Evolutionary conservation across 2,329 filamentous ascomycete genomes (phyloP).

Genomic region (Ceratocystis variospora): DNA sequence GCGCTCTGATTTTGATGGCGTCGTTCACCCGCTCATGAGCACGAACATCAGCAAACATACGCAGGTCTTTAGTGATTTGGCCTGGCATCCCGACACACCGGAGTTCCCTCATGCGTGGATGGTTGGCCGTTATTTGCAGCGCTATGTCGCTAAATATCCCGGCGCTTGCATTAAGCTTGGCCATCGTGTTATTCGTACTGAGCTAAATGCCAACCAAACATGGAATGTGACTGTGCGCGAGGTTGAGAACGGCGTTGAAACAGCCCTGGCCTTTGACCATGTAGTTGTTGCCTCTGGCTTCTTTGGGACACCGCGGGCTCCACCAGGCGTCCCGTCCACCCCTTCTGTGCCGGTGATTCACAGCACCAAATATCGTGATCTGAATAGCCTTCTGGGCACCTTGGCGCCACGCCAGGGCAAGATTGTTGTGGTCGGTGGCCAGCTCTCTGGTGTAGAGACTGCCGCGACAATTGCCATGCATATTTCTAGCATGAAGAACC

Average conservation of each 20-base stretch:
- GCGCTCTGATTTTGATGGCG: slow-evolving; percentile 34
- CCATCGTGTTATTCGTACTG: slow-evolving; percentile 32
- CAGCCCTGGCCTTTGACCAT: slow-evolving; percentile 49
- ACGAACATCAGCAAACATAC: slow-evolving; percentile 68
- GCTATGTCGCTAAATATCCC: slow-evolving; percentile 48
- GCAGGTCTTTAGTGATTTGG: slow-evolving; percentile 56
- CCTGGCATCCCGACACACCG: slow-evolving; percentile 49
- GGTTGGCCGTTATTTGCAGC: slow-evolving; percentile 56
- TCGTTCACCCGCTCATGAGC: slow-evolving; percentile 52
- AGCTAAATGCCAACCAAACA: slow-evolving; percentile 26
- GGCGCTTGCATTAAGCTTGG: slow-evolving; percentile 32
- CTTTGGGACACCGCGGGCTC: slow-evolving; percentile 49
- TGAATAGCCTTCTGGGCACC: slow-evolving; percentile 35
- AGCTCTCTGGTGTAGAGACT: slow-evolving; percentile 71
- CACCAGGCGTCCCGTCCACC: slow-evolving; percentile 29
- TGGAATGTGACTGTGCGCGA: slow-evolving; percentile 32
- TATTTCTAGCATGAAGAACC: slow-evolving; percentile 48
- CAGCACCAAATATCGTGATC: slow-evolving; percentile 50
- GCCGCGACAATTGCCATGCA: slow-evolving; percentile 58
- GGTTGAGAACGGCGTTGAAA: slow-evolving; percentile 24
- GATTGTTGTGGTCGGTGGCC: slow-evolving; percentile 62
- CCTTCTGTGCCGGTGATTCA: slow-evolving; percentile 44
- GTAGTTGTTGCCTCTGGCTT: slow-evolving; percentile 63
- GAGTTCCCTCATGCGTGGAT: slow-evolving; percentile 66
- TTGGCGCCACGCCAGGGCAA: slow-evolving; percentile 35